phyloP scores from a whole-genome alignment of 164 flowering plant genomes.

The Dillenia turbinata region DNA sequence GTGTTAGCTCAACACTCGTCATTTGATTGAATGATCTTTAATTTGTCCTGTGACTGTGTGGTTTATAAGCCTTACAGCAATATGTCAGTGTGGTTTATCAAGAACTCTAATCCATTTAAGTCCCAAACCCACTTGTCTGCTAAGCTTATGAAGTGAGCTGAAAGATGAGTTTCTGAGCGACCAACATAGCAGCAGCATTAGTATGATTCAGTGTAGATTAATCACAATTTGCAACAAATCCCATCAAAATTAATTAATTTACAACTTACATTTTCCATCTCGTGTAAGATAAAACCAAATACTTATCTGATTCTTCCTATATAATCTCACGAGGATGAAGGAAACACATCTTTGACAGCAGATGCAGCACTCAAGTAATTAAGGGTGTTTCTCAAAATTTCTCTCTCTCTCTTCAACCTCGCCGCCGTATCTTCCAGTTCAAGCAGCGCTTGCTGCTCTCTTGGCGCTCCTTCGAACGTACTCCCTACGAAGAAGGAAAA shows the following conservation, averaged over 20 bases:
- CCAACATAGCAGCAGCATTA: too few relatives aligned
- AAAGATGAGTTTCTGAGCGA: too few relatives aligned
- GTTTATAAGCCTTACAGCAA: too few relatives aligned
- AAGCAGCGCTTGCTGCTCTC: slow-evolving; percentile 95
- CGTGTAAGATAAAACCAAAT: not conserved
- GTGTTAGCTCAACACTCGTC: too few relatives aligned
- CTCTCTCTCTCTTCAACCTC: slow-evolving; percentile 88
- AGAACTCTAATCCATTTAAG: too few relatives aligned
- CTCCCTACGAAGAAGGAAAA: slow-evolving; percentile 96
- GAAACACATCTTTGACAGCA: slow-evolving; percentile 93
- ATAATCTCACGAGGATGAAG: slow-evolving; percentile 40
- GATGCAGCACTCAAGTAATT: slow-evolving; percentile 94
- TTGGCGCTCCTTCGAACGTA: slow-evolving; percentile 94
- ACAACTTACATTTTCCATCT: slow-evolving; percentile 3
- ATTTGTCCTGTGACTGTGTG: too few relatives aligned
- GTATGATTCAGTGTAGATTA: too few relatives aligned
- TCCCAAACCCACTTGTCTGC: too few relatives aligned
- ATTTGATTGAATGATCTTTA: too few relatives aligned
- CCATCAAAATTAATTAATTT: slow-evolving; percentile 17
- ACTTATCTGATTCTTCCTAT: not conserved
- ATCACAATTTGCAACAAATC: too few relatives aligned
- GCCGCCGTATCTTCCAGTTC: slow-evolving; percentile 87
- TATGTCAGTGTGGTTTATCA: too few relatives aligned
- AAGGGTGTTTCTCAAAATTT: slow-evolving; percentile 83
- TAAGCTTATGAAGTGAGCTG: too few relatives aligned